phyloP scores from a whole-genome alignment of 163 green algal genomes.

The Coccomyxa subellipsoidea region DNA sequence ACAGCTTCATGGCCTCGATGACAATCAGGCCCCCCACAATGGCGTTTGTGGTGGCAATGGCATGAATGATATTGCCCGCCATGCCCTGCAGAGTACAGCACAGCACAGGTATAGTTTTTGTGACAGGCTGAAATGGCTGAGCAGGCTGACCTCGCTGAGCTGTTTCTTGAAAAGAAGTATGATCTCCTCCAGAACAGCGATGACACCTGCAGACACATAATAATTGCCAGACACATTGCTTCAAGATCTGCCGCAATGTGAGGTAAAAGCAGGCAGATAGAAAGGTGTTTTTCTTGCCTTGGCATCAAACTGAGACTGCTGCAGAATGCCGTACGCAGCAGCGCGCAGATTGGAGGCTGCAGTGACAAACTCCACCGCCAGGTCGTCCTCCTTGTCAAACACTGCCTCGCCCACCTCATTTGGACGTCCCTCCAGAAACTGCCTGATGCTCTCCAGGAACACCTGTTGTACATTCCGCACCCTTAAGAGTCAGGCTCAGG shows the following conservation, averaged over 20 bases:
- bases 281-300: constrained; percentile 44
- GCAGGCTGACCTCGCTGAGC: no score
- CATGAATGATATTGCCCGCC: constrained; percentile 99
- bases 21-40: constrained; percentile 92
- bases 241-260: no score
- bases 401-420: constrained; percentile 52
- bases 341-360: constrained; percentile 84
- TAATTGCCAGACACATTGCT: no score
- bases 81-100: constrained; percentile 82
- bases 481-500: no score
- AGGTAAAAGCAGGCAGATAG: no score
- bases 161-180: no score
- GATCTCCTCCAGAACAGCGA: no score
- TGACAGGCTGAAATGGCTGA: no score
- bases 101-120: no score
- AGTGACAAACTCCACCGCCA: constrained; percentile 93
- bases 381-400: constrained; percentile 72
- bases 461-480: no score
- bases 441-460: constrained; percentile 69
- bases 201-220: no score
- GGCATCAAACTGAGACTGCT: constrained; percentile 70
- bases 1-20: constrained; percentile 86
- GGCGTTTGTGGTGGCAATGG: constrained; percentile 98
- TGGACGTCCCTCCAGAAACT: constrained; percentile 58
- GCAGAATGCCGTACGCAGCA: constrained; percentile 78